Evolutionary conservation across 495 filamentous ascomycete genomes (phyloP).

Genomic region (Amniculicola lignicola): DNA sequence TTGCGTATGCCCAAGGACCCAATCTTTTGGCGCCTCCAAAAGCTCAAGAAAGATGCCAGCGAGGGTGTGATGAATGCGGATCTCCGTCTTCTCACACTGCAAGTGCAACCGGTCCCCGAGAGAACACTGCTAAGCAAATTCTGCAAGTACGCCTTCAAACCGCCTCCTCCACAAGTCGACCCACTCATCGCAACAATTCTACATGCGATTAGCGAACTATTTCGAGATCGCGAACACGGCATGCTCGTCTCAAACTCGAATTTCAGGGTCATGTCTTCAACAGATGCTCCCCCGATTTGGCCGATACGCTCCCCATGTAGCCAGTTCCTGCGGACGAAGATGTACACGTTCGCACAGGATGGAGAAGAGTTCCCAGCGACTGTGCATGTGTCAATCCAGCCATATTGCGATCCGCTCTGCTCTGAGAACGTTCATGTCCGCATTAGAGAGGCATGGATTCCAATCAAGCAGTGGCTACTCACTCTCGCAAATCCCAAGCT

Average conservation of each 20-base stretch:
- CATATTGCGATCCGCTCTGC: too few species aligned
- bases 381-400: background rate
- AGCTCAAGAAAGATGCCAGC: too few species aligned
- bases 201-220: background rate
- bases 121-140: background rate
- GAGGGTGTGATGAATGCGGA: too few species aligned
- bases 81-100: too few species aligned
- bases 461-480: background rate
- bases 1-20: too few species aligned
- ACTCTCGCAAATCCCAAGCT: background rate
- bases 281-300: background rate
- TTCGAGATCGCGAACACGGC: background rate
- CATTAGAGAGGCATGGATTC: background rate
- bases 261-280: background rate
- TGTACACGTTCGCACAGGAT: background rate
- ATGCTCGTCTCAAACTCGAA: background rate
- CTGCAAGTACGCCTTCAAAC: background rate
- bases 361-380: background rate
- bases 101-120: too few species aligned
- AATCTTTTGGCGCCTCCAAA: too few species aligned
- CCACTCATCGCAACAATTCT: background rate
- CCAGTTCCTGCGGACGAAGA: background rate
- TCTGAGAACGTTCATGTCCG: background rate
- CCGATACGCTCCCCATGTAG: background rate
- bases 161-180: background rate